Evolutionary conservation across 805 yeast genomes (phyloP).

Genomic region (Yarrowia hollandica): DNA sequence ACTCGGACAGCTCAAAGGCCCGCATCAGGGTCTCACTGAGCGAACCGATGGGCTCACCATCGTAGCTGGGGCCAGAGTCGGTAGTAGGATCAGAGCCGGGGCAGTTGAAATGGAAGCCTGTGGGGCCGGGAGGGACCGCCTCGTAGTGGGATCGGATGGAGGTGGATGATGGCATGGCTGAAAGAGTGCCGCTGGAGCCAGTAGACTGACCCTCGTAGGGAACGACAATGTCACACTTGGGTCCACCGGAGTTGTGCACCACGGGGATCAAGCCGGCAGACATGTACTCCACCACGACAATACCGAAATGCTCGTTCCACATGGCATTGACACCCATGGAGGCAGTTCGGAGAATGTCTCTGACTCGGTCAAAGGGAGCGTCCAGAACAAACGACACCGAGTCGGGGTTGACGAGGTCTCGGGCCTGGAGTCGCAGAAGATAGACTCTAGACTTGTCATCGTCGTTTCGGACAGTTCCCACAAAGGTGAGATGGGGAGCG

Average conservation of each 20-base stretch:
- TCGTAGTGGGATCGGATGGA: conserved; percentile 13
- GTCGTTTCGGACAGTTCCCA: conserved; percentile 80
- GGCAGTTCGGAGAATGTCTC: conserved; percentile 53
- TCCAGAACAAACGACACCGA: conserved; percentile 63
- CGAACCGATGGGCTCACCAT: conserved; percentile 35
- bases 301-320: conserved; percentile 99
- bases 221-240: conserved; percentile 79
- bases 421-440: conserved; percentile 49
- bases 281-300: conserved; percentile 91
- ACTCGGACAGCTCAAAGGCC: conserved; percentile 46
- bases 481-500: conserved; percentile 62
- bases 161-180: conserved; percentile 15
- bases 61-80: neutral
- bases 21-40: conserved; percentile 52
- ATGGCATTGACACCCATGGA: conserved; percentile 87
- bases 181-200: neutral
- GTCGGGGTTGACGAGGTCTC: conserved; percentile 45
- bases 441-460: conserved; percentile 63
- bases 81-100: conserved; percentile 55
- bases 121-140: conserved; percentile 33
- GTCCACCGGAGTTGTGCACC: conserved; percentile 96
- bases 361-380: conserved; percentile 66
- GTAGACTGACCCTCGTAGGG: conserved; percentile 40
- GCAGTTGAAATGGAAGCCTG: conserved; percentile 84
- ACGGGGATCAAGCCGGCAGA: conserved; percentile 84